Percentiles rank a stretch among this genome's conserved stretches.
Evolutionary conservation across 805 yeast genomes (phyloP).

Genomic region (Metschnikowia anglica): DNA sequence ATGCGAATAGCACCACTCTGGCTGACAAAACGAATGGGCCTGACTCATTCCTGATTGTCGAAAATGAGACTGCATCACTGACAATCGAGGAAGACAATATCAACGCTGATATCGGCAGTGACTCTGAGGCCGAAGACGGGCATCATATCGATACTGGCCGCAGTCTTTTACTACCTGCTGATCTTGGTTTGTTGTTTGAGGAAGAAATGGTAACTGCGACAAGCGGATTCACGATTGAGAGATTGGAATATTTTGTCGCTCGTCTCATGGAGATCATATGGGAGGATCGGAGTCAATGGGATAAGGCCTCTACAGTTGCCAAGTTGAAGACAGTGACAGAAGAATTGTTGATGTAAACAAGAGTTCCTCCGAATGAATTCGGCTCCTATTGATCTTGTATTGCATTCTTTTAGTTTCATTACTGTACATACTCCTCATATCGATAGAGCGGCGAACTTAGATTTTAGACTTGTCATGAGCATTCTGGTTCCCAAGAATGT

Average conservation of each 20-base stretch:
- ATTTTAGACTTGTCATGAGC: background rate
- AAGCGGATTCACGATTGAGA: slow-evolving; percentile 36
- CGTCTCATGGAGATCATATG: slow-evolving; percentile 70
- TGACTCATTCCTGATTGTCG: background rate
- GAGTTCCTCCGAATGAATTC: background rate
- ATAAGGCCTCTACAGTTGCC: slow-evolving; percentile 40
- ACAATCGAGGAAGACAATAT: background rate
- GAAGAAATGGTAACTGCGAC: slow-evolving; percentile 31
- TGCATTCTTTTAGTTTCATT: slow-evolving; percentile 1
- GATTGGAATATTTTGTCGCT: slow-evolving; percentile 51
- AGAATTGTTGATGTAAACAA: slow-evolving; percentile 2
- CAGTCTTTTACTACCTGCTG: slow-evolving; percentile 35
- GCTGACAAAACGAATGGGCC: background rate
- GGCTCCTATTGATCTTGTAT: background rate
- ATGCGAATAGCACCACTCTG: background rate
- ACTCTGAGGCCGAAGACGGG: slow-evolving; percentile 38
- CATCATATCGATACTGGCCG: slow-evolving; percentile 54
- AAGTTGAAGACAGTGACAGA: slow-evolving; percentile 27
- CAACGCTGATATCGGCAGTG: slow-evolving; percentile 15
- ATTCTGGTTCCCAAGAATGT: background rate
- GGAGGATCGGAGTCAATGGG: slow-evolving; percentile 55
- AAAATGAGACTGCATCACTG: background rate
- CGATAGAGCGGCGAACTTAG: background rate
- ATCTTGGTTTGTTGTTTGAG: slow-evolving; percentile 26
- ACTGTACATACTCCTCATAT: slow-evolving; percentile 1